phyloP scores from a whole-genome alignment of 2,329 filamentous ascomycete species.

The Cordyceps militaris region DNA sequence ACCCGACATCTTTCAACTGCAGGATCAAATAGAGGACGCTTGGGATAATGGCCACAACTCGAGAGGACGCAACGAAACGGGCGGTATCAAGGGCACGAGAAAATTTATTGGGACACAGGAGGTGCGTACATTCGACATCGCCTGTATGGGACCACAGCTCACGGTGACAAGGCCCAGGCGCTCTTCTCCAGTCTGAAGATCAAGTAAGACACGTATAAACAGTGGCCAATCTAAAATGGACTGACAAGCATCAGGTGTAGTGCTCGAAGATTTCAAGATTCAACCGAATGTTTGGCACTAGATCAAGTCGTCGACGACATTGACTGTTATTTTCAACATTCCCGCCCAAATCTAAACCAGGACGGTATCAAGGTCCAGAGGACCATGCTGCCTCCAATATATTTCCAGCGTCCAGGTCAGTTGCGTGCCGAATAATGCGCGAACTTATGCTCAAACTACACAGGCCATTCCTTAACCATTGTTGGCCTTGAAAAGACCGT shows the following conservation, averaged over 20 bases:
- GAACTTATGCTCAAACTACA: neutral
- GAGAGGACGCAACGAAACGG: conserved; percentile 70
- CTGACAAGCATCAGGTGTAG: neutral
- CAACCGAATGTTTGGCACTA: conserved; percentile 23
- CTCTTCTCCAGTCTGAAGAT: neutral
- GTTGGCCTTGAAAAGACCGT: conserved; percentile 69
- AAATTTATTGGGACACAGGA: conserved; percentile 96
- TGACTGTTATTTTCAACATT: conserved; percentile 60
- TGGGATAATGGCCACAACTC: conserved; percentile 82
- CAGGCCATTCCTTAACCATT: conserved; percentile 84
- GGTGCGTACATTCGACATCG: conserved; percentile 36
- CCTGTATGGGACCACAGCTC: neutral
- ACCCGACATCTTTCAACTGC: conserved; percentile 74
- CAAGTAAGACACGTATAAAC: neutral
- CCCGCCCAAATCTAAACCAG: conserved; percentile 18
- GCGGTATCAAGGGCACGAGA: conserved; percentile 77
- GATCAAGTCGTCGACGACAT: conserved; percentile 58
- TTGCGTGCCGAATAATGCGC: neutral
- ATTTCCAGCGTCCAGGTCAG: conserved; percentile 74
- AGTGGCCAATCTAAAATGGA: no score
- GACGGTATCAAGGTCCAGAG: conserved; percentile 49
- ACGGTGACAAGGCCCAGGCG: neutral
- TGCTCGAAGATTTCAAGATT: neutral
- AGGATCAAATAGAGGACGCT: conserved; percentile 77
- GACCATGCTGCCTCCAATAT: conserved; percentile 74